Conservation (phyloP, 129 eudicot species). For the Heracleum sosnowskyi region DNA sequence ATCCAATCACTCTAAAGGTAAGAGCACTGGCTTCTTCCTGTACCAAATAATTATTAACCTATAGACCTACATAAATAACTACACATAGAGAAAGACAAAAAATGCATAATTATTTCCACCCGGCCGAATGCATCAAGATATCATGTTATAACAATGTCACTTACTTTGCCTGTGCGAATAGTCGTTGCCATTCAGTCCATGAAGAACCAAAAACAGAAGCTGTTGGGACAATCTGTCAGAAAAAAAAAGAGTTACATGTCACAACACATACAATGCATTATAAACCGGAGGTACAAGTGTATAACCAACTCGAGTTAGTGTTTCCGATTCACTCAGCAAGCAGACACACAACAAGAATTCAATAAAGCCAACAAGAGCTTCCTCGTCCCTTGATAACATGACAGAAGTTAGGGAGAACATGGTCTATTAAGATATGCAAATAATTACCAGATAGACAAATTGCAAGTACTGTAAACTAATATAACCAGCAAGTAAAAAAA, state of each 20-base stretch:
- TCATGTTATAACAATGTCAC: background rate
- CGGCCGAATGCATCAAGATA: background rate
- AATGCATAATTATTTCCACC: no score
- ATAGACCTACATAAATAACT: background rate
- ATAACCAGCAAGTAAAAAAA: background rate
- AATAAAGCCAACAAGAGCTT: background rate
- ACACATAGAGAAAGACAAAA: background rate
- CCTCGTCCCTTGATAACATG: background rate
- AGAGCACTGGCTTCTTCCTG: background rate
- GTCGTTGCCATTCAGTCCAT: slow-evolving; percentile 74
- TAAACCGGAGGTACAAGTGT: slow-evolving; percentile 1
- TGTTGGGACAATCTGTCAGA: slow-evolving; percentile 68
- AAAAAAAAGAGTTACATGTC: background rate
- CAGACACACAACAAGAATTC: background rate
- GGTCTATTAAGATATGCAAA: background rate
- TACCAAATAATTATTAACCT: background rate
- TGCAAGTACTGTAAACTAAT: background rate
- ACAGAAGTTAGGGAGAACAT: background rate
- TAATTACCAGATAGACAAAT: background rate
- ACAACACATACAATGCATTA: slow-evolving; percentile 11
- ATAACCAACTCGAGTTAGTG: background rate
- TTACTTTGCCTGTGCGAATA: slow-evolving; percentile 77
- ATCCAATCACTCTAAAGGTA: background rate
- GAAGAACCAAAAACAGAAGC: slow-evolving; percentile 83
- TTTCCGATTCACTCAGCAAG: background rate